Evolutionary conservation across 2,329 filamentous ascomycete species (phyloP).

Genomic region (Hypoxylon sp.): DNA sequence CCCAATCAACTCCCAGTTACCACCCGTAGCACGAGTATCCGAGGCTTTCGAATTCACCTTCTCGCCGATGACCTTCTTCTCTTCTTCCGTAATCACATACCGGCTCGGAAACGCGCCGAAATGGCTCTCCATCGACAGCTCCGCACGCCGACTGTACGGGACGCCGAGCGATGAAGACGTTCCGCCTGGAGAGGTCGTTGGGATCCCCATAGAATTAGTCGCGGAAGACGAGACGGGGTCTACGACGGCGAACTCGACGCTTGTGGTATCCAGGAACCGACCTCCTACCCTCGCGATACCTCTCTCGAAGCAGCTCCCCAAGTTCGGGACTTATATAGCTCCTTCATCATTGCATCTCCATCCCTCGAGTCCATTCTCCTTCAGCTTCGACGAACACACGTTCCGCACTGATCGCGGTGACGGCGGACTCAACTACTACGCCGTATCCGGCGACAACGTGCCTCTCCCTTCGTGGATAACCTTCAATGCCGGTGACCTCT

Average conservation of each 20-base stretch:
- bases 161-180: constrained; percentile 72
- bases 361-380: constrained; percentile 67
- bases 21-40: constrained; percentile 80
- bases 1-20: constrained; percentile 87
- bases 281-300: constrained; percentile 70
- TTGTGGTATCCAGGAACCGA: constrained; percentile 76
- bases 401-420: constrained; percentile 69
- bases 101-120: constrained; percentile 73
- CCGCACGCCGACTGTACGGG: constrained; percentile 76
- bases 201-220: constrained; percentile 74
- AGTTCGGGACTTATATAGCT: constrained; percentile 72
- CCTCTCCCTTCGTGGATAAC: constrained; percentile 87
- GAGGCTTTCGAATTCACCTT: constrained; percentile 80
- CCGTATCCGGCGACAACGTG: constrained; percentile 81
- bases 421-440: constrained; percentile 77
- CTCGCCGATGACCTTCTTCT: constrained; percentile 80
- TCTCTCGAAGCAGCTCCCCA: constrained; percentile 70
- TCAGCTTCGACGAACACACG: constrained; percentile 69
- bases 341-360: constrained; percentile 72
- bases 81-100: constrained; percentile 74
- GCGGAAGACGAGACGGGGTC: constrained; percentile 78
- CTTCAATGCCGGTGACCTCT: constrained; percentile 76
- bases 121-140: constrained; percentile 82
- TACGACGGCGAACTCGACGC: constrained; percentile 74
- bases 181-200: constrained; percentile 67